Evolutionary conservation across 129 eudicot species (phyloP).

Genomic region (sunflower (Helianthus annuus)): HanXRQr2.0-SUNRISE NC_035446.2:120526695-120527194

Average conservation of each 20-base stretch:
- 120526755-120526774: slow-evolving; percentile 4
- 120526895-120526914: background rate
- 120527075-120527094: too few relatives aligned
- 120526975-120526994: slow-evolving; percentile 52
- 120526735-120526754: slow-evolving; percentile 51
- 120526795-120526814: background rate
- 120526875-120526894: slow-evolving; percentile 37
- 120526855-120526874: slow-evolving; percentile 68
- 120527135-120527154: too few relatives aligned
- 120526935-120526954: background rate
- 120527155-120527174: too few relatives aligned
- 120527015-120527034: slow-evolving; percentile 39
- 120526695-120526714: slow-evolving; percentile 51
- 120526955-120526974: slow-evolving; percentile 66
- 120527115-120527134: too few relatives aligned
- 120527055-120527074: slow-evolving; percentile 35
- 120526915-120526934: background rate
- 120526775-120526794: background rate
- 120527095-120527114: too few relatives aligned
- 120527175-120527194: too few relatives aligned
- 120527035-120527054: slow-evolving; percentile 56
- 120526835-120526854: slow-evolving; percentile 73
- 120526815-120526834: slow-evolving; percentile 68
- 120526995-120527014: slow-evolving; percentile 54
- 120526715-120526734: slow-evolving; percentile 49